Conservation (phyloP, 306 rosid species). For the Lathyrus aphaca region DNA sequence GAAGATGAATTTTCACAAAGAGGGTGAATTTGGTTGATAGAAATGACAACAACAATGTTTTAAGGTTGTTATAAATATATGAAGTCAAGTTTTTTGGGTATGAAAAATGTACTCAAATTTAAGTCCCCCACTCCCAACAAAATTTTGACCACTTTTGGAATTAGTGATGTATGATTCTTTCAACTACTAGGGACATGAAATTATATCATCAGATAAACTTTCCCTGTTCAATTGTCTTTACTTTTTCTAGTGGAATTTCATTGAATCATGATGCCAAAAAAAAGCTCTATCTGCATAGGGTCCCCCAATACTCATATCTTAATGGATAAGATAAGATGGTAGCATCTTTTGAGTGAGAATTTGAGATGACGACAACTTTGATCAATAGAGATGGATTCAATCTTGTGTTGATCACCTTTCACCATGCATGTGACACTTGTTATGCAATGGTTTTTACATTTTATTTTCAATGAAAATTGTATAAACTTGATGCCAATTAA, state of each 20-base stretch:
- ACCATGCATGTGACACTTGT: constrained; percentile 10
- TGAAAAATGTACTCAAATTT: constrained; percentile 43
- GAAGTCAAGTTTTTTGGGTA: constrained; percentile 36
- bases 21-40: constrained; percentile 11
- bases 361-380: constrained; percentile 11
- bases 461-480: background rate
- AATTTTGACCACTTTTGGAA: constrained; percentile 42
- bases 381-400: constrained; percentile 14
- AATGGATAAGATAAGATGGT: constrained; percentile 36
- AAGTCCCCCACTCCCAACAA: constrained; percentile 48
- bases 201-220: constrained; percentile 30
- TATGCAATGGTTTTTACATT: background rate
- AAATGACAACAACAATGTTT: constrained; percentile 2
- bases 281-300: constrained; percentile 26
- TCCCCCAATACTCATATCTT: constrained; percentile 47
- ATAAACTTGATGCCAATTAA: background rate
- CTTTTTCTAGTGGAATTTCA: constrained; percentile 27
- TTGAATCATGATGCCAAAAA: constrained; percentile 49
- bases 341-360: constrained; percentile 15
- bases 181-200: constrained; percentile 42
- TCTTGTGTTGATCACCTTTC: background rate
- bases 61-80: constrained; percentile 30
- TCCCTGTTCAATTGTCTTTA: constrained; percentile 30
- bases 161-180: constrained; percentile 45
- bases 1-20: constrained; percentile 14